These are phyloP conservation scores for Ceratobasidium sp. DNA, from an alignment of 1,284 basidiomycete species.

Conservation along the genomic window DNA sequence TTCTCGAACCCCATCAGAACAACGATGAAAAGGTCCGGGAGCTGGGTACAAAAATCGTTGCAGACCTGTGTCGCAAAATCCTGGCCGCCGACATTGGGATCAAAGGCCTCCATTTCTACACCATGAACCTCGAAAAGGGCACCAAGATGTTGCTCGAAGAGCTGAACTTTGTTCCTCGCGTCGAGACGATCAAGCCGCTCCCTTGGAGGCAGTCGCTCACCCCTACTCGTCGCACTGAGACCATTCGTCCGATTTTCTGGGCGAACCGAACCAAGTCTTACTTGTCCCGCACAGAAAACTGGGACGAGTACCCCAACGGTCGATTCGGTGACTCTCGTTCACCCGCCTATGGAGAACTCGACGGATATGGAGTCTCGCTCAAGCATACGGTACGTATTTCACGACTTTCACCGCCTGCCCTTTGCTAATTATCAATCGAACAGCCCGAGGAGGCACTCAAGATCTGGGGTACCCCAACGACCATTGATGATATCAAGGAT, in stretches of 20 bases:
- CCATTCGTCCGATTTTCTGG: conserved; percentile 95
- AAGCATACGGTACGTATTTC: conserved; percentile 71
- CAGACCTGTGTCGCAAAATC: conserved; percentile 85
- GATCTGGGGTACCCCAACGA: conserved; percentile 86
- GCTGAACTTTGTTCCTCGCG: conserved; percentile 80
- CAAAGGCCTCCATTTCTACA: conserved; percentile 93
- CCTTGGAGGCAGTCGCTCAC: conserved; percentile 95
- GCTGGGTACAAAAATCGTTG: conserved; percentile 86
- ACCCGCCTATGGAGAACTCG: conserved; percentile 97
- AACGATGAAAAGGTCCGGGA: conserved; percentile 90
- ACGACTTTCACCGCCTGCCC: neutral
- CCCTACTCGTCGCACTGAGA: conserved; percentile 84
- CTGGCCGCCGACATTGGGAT: conserved; percentile 81
- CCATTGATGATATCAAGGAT: conserved; percentile 66
- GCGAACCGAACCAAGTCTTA: conserved; percentile 92
- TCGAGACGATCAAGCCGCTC: conserved; percentile 86
- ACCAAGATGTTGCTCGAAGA: conserved; percentile 92
- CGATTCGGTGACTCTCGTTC: conserved; percentile 96
- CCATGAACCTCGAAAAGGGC: conserved; percentile 96
- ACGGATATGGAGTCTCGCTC: conserved; percentile 89
- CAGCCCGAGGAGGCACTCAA: conserved; percentile 84
- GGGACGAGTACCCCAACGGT: conserved; percentile 99
- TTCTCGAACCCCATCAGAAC: conserved; percentile 88
- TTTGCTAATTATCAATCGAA: conserved; percentile 42
- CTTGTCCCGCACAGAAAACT: conserved; percentile 90